Evolutionary conservation across 371 early-diverging fungal genomes (phyloP).

Genomic region (Circinella minor): DNA sequence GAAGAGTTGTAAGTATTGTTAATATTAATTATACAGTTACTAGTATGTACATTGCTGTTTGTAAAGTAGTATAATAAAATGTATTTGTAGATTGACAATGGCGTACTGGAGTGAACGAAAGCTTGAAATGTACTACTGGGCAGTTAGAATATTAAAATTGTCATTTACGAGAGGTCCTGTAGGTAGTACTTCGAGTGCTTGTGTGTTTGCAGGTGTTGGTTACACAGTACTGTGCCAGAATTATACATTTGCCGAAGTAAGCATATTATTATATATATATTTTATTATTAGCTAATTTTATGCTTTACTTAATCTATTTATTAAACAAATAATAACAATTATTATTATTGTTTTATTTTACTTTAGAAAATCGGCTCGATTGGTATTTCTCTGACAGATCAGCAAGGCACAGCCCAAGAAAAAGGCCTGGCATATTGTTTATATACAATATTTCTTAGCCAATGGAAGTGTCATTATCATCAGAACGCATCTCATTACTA

Average conservation of each 20-base stretch:
- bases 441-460: constrained; percentile 32
- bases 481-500: constrained; percentile 23
- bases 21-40: too few species aligned
- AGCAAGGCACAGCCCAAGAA: constrained; percentile 33
- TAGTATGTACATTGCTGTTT: too few species aligned
- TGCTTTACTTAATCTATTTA: neutral
- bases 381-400: constrained; percentile 36
- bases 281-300: constrained; percentile 14
- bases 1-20: constrained; percentile 40
- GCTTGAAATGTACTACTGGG: constrained; percentile 40
- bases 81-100: constrained; percentile 28
- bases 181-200: constrained; percentile 27
- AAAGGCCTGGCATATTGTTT: constrained; percentile 36
- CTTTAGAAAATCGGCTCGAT: constrained; percentile 33
- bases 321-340: too few species aligned
- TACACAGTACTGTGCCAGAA: constrained; percentile 29
- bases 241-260: constrained; percentile 36
- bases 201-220: constrained; percentile 35
- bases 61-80: too few species aligned
- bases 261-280: too few species aligned
- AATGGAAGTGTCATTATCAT: constrained; percentile 41
- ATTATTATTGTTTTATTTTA: neutral
- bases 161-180: constrained; percentile 38
- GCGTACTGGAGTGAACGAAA: constrained; percentile 48
- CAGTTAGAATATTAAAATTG: constrained; percentile 32